Base-by-base conservation (phyloP, 139 green algal species). In the Micractinium conductrix region DNA sequence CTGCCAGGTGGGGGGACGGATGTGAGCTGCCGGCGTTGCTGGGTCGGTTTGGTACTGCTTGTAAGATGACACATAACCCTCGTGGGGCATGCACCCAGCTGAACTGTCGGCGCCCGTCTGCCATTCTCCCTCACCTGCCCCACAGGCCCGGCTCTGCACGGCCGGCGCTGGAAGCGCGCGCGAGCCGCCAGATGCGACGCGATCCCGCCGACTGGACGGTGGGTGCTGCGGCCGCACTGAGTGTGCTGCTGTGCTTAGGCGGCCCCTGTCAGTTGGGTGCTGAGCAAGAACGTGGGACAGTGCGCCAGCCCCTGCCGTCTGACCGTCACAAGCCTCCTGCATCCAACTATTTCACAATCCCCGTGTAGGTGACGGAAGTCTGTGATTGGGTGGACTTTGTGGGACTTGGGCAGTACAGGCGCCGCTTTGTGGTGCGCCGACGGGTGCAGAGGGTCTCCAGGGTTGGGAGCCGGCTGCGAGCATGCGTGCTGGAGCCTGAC, bases 401-500 rank as follows among this genome's bases (percentile, higher is more conserved):
- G 5, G 93, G 93, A 0, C 79, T 96, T 79, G 88, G 88, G 7
- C 93, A 95, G 85, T 95, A 96, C 84, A 87, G 93, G 74, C 88
- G 91, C 48, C 89, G 89, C 28, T 95, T 96, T 84, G 43, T 92
- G 81, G n/a, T n/a, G n/a, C n/a, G n/a, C n/a, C n/a, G n/a, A n/a
- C n/a, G n/a, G n/a, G n/a, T n/a, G n/a, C n/a, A n/a, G n/a, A n/a
- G n/a, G n/a, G n/a, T n/a, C n/a, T n/a, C n/a, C n/a, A n/a, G n/a
- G n/a, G n/a, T n/a, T n/a, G n/a, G n/a, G n/a, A n/a, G n/a, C n/a
- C n/a, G n/a, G n/a, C n/a, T n/a, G n/a, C n/a, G n/a, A n/a, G n/a
- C n/a, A n/a, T n/a, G n/a, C n/a, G n/a, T n/a, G n/a, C n/a, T n/a
- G n/a, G n/a, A n/a, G n/a, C n/a, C n/a, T n/a, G n/a, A n/a, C n/a